Base-by-base conservation (phyloP, 2,329 filamentous ascomycete genomes). In the Xylaria arbuscula region DNA sequence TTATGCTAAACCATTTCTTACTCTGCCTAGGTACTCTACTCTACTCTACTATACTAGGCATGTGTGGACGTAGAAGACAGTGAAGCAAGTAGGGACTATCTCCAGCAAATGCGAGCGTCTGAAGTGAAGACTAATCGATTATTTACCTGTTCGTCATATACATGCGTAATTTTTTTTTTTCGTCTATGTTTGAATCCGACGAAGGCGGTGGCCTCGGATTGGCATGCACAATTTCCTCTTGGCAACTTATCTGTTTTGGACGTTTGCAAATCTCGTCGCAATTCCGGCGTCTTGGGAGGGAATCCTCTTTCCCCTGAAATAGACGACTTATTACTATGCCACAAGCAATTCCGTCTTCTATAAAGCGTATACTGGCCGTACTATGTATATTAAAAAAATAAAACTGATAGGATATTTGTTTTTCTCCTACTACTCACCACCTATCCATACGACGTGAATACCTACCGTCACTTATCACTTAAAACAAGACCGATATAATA, bases 261-360 rank as follows among this genome's bases (percentile, higher is more conserved):
- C 50, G 45, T 51, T 28, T 51, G 62, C 53, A 45, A 61, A 65
- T 64, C 63, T 50, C 45, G 34, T 17, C 10, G 10, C 36, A 47
- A 38, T 53, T 32, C 64, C 53, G 53, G 64, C 34, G 19, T 11
- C 45, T 11, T 5, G 19, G 62, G 47, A 67, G 57, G 34, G 22
- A 51, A 51, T 59, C 28, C 54, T 22, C 57, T 22, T 24, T 34
- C 64, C 59, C 64, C 38, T 66, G 62, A 40, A 54, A 66, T 60
- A 60, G 13, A 54, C 34, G 15, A 40, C 24, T 15, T 47, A 45
- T 32, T 58, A 34, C 22, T 34, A 36, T 5, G 28, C 2, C 5
- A 28, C 28, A 28, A 28, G 5, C 7, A 28, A 4, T 13, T 32
- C 13, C 4, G 3, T 51, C 19, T 47, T 9, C 19, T n/a, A 47